Conservation (phyloP, 441 rosid genomes). For the Pelargonium myrrhifolium region DNA sequence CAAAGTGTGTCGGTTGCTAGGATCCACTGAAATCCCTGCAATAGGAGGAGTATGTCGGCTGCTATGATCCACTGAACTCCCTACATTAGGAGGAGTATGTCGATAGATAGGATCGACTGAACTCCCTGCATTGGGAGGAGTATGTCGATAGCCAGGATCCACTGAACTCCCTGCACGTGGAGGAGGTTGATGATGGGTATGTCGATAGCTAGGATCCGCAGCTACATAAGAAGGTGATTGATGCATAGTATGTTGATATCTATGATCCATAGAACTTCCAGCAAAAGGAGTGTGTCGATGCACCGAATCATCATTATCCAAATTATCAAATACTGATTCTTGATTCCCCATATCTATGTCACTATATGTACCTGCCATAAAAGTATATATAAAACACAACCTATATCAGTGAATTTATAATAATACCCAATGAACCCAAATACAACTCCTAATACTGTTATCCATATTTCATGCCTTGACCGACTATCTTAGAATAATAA, state of each 20-base stretch:
- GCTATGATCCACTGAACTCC: background rate
- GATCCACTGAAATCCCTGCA: background rate
- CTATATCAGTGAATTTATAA: background rate
- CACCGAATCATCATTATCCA: conserved; percentile 14
- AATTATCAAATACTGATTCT: conserved; percentile 21
- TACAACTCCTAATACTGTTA: background rate
- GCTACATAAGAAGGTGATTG: background rate
- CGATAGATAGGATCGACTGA: no score
- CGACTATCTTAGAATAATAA: background rate
- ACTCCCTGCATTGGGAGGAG: no score
- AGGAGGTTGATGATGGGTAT: background rate
- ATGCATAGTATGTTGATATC: background rate
- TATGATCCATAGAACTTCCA: background rate
- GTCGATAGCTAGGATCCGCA: background rate
- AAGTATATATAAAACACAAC: background rate
- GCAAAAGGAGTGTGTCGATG: conserved; percentile 25
- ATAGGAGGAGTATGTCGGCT: background rate
- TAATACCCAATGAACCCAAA: no score
- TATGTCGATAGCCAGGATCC: no score
- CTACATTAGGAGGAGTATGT: background rate
- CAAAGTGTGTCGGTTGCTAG: background rate
- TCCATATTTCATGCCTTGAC: background rate
- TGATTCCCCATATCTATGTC: conserved; percentile 23
- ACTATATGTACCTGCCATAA: background rate
- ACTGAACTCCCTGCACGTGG: no score